These are phyloP conservation scores for Fusarium avenaceum DNA, from an alignment of 2,329 filamentous ascomycete species.

Conservation along the genomic window DNA sequence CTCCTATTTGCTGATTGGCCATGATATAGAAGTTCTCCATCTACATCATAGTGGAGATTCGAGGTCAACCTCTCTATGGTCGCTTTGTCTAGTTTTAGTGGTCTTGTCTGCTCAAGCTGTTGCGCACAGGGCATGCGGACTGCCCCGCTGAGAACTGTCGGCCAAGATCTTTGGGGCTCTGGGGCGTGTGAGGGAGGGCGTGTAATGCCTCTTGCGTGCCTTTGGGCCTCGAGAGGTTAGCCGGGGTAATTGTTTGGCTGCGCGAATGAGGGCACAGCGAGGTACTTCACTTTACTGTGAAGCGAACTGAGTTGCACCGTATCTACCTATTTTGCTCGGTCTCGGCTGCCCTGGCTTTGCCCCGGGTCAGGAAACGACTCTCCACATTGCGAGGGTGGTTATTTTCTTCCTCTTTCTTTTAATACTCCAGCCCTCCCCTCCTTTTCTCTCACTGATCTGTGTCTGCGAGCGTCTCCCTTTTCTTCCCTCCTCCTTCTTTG, in stretches of 20 bases:
- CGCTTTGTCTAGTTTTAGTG: constrained; percentile 26
- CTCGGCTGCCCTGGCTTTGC: constrained; percentile 41
- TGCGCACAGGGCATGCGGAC: constrained; percentile 14
- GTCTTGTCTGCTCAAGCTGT: constrained; percentile 21
- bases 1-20: constrained; percentile 37
- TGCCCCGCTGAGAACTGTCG: constrained; percentile 18
- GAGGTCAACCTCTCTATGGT: constrained; percentile 14
- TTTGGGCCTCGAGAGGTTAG: constrained; percentile 32
- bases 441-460: constrained; percentile 32
- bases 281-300: constrained; percentile 41
- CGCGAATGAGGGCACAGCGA: constrained; percentile 10
- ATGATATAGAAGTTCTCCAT: constrained; percentile 2
- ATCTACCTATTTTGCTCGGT: constrained; percentile 39
- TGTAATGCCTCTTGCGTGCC: constrained; percentile 8
- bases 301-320: constrained; percentile 35
- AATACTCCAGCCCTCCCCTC: constrained; percentile 47
- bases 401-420: constrained; percentile 47
- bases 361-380: constrained; percentile 48
- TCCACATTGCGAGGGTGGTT: constrained; percentile 40
- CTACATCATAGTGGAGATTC: constrained; percentile 17
- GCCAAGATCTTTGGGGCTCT: constrained; percentile 30
- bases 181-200: constrained; percentile 21
- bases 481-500: constrained; percentile 36
- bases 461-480: constrained; percentile 44
- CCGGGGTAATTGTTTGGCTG: constrained; percentile 27